Evolutionary conservation across 2,329 filamentous ascomycete genomes (phyloP), one percentile per base, ranked within the genome.

Genomic region (Leptographium radiaticola): DNA sequence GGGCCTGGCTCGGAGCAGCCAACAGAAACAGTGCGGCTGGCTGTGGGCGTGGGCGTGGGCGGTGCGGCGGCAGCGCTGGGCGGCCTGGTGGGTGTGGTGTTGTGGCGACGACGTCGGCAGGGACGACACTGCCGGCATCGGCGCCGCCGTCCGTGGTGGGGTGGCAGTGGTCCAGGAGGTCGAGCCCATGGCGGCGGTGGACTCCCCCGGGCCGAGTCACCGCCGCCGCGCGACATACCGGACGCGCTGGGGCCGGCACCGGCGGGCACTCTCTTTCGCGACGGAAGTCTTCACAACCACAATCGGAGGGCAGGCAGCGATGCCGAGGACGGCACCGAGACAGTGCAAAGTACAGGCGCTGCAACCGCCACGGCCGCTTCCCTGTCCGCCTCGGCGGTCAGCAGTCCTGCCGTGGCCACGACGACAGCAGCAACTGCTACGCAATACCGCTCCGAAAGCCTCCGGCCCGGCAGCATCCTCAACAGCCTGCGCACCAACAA

Each of bases 121-220:
- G 47, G 48, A 4, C 15, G 43, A 1, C 43, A 13, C 36, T 16
- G n/a, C 10, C 40, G 5, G 8, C 30, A 7, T n/a, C 45, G 13
- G 30, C 44, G 7, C n/a, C 12, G 42, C 42, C 13, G 38, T 16
- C 25, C 25, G 25, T 25, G 25, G 25, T 25, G 3, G 25, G 25
- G 25, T 3, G 25, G 25, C 5, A 5, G 25, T 25, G 25, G 25
- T 25, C 25, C 25, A 25, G 25, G 25, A 25, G 3, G 25, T 5
- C 25, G 25, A 25, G 18, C n/a, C 40, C 11, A 12, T 18, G 18
- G 25, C 30, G 31, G 30, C 30, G 44, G 25, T 25, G 18, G 38
- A 4, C n/a, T 53, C 25, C 51, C 57, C 0, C 50, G 52, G 2
- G 59, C 59, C 34, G 59, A 60, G 39, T 55, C 59, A 3, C 59